Percentiles rank a stretch among this genome's conserved stretches.
Evolutionary conservation across 768 basidiomycete genomes (phyloP).

Genomic region (Boletus pseudopeckii): DNA sequence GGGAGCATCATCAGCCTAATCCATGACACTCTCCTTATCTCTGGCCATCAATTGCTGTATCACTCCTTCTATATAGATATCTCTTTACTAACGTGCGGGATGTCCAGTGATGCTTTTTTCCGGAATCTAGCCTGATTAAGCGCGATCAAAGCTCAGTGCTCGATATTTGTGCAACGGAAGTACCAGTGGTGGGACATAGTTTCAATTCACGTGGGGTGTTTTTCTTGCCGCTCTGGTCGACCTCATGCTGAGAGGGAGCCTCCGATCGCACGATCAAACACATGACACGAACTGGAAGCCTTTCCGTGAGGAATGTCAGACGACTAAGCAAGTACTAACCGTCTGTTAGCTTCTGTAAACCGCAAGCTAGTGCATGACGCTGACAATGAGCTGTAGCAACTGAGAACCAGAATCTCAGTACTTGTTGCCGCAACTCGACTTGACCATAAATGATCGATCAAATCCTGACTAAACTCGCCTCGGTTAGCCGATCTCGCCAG

Average conservation of each 20-base stretch:
- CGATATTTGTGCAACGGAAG: background rate
- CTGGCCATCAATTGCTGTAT: slow-evolving; percentile 29
- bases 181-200: background rate
- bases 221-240: background rate
- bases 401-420: too few relatives aligned
- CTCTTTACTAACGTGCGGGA: slow-evolving; percentile 23
- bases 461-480: too few relatives aligned
- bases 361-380: too few relatives aligned
- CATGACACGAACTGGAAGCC: background rate
- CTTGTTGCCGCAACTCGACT: too few relatives aligned
- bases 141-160: slow-evolving; percentile 17
- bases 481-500: too few relatives aligned
- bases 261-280: background rate
- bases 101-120: slow-evolving; percentile 16
- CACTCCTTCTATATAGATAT: slow-evolving; percentile 34
- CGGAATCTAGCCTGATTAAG: slow-evolving; percentile 18
- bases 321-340: too few relatives aligned
- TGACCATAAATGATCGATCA: too few relatives aligned
- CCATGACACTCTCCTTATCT: slow-evolving; percentile 25
- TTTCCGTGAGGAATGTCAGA: too few relatives aligned
- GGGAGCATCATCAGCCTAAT: slow-evolving; percentile 33
- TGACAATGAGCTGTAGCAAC: too few relatives aligned
- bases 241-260: slow-evolving; percentile 7
- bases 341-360: too few relatives aligned
- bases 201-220: slow-evolving; percentile 11